Evolutionary conservation across 345 rosid genomes (phyloP), one percentile per base, ranked within the genome.

Genomic region (Mallotus nudiflorus): DNA sequence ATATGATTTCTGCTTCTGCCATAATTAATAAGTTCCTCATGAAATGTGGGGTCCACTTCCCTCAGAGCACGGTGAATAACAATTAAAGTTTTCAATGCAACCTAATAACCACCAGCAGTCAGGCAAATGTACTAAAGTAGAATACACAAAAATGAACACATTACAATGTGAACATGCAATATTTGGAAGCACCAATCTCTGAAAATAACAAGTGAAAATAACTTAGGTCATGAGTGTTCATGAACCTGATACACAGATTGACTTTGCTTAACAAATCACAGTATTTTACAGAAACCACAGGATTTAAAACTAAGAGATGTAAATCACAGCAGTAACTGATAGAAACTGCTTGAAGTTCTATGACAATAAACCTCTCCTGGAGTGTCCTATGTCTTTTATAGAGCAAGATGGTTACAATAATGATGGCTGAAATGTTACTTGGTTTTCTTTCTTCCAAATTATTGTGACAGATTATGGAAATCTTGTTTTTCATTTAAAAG

Each of bases 41-140:
- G 97, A 78, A 95, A 92, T 0, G 99, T 90, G 42, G 92, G 96
- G 81, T 95, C 99, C 67, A 92, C 99, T 85, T 95, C 99, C 78
- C 98, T 92, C 82, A 95, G 73, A 70, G 98, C 91, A 76, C 99
- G 98, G 77, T 95, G 99, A 77, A 92, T 88, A 68, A 92, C 89
- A 22, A 92, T 83, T 63, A 95, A 85, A 53, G 97, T 92, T 87
- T 95, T 95, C 78, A 92, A 79, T 13, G 98, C 99, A 70, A 95
- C 99, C 99, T 95, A 77, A 61, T 69, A 62, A 66, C 60, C 60
- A 66, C 37, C 65, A 28, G 29, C 67, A 48, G 56, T 66, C 59
- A 73, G 46, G n/a, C 51, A 57, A 58, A 53, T 28, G 39, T 20
- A 46, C 39, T 53, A 27, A 3, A 62, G 24, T 44, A 44, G 37